Conservation (phyloP, 805 yeast genomes). For the Myxozyma lipomycoides region DNA sequence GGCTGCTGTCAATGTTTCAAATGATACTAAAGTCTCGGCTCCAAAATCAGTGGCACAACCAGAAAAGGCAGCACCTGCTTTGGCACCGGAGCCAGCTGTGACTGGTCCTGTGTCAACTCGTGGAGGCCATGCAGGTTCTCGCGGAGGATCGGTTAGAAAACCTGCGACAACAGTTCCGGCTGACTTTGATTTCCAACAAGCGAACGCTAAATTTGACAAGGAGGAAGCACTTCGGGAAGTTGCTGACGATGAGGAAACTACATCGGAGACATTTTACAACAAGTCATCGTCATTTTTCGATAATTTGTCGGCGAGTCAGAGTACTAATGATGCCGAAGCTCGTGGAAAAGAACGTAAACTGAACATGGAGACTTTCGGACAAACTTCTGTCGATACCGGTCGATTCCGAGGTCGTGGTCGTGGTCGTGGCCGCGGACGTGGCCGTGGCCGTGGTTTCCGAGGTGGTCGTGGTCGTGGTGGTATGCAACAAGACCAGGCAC, state of each 20-base stretch:
- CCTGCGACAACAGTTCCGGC: no score
- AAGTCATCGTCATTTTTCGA: slow-evolving; percentile 87
- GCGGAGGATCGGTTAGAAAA: no score
- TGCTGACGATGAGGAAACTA: slow-evolving; percentile 35
- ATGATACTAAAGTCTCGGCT: no score
- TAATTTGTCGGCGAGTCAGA: slow-evolving; percentile 62
- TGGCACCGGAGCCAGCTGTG: slow-evolving; percentile 17
- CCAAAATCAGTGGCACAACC: no score
- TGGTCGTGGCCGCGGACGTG: slow-evolving; percentile 45
- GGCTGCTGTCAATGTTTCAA: slow-evolving; percentile 1
- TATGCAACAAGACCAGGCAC: no score
- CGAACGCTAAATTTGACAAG: slow-evolving; percentile 61
- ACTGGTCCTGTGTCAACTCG: neutral
- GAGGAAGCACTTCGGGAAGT: slow-evolving; percentile 40
- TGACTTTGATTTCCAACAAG: slow-evolving; percentile 72
- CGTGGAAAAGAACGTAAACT: slow-evolving; percentile 70
- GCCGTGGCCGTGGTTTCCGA: slow-evolving; percentile 42
- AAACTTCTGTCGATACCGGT: slow-evolving; percentile 48
- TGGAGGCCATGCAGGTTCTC: slow-evolving; percentile 4
- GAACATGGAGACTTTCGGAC: slow-evolving; percentile 82
- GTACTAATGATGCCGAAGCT: slow-evolving; percentile 44
- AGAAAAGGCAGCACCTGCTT: slow-evolving; percentile 26
- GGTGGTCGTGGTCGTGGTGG: slow-evolving; percentile 12
- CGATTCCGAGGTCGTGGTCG: slow-evolving; percentile 49
- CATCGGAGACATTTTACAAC: slow-evolving; percentile 51